phyloP scores from a whole-genome alignment of 2,329 filamentous ascomycete species.

The Eurotiales sp. region DNA sequence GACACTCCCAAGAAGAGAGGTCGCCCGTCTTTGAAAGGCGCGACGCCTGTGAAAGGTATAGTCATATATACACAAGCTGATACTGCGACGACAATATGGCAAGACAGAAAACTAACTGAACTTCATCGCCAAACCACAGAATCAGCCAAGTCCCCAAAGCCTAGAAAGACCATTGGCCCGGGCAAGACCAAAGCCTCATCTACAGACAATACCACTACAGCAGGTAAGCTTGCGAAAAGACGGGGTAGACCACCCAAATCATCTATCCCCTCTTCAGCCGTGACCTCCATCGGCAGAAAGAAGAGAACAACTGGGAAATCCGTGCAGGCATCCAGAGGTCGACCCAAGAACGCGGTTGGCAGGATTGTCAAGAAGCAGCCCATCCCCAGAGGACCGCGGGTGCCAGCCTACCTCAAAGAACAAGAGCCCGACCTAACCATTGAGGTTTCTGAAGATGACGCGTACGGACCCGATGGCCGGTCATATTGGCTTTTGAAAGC shows the following conservation, averaged over 20 bases:
- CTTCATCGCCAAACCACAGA: too few relatives aligned
- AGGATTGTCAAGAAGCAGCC: constrained; percentile 17
- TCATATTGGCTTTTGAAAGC: constrained; percentile 82
- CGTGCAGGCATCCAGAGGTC: constrained; percentile 12
- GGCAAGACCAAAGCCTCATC: neutral
- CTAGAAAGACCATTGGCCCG: neutral
- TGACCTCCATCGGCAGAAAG: neutral
- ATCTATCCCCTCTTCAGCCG: neutral
- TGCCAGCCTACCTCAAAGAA: constrained; percentile 5
- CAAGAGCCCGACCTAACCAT: constrained; percentile 19
- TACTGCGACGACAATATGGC: too few relatives aligned
- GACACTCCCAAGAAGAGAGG: constrained; percentile 14
- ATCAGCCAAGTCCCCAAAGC: neutral
- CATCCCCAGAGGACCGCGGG: constrained; percentile 7
- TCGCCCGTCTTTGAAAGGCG: constrained; percentile 8
- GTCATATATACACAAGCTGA: too few relatives aligned
- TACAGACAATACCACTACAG: neutral
- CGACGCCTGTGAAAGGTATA: constrained; percentile 12
- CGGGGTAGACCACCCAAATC: constrained; percentile 13
- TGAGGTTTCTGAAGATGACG: constrained; percentile 14
- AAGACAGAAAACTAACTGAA: too few relatives aligned
- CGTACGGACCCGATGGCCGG: constrained; percentile 24
- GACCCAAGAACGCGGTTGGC: constrained; percentile 19
- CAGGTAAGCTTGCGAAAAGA: constrained; percentile 15
- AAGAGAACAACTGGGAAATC: constrained; percentile 23